Evolutionary conservation across 352 stramenopile species (phyloP).

Genomic region (Sclerospora graminicola): DNA sequence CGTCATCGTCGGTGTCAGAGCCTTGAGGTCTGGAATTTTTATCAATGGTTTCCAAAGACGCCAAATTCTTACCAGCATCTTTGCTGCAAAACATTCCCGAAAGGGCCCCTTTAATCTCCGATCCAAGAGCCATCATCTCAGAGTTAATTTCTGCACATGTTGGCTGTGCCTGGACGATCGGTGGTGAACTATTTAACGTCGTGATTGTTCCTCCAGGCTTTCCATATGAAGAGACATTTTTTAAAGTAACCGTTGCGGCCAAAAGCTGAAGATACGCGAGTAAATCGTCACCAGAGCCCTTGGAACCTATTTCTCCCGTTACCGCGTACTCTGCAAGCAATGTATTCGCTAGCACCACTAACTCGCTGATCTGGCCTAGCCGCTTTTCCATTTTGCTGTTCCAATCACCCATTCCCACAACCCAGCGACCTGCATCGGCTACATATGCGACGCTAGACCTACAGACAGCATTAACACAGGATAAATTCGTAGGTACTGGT

Average conservation of each 20-base stretch:
- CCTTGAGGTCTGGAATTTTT: slow-evolving; percentile 4
- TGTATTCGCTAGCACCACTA: slow-evolving; percentile 71
- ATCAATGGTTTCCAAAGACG: slow-evolving; percentile 1
- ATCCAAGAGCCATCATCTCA: slow-evolving; percentile 18
- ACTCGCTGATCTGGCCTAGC: slow-evolving; percentile 65
- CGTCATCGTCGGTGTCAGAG: slow-evolving; percentile 38
- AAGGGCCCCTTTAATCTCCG: slow-evolving; percentile 19
- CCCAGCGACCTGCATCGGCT: slow-evolving; percentile 66
- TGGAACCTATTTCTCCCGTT: slow-evolving; percentile 40
- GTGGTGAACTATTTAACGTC: slow-evolving; percentile 1
- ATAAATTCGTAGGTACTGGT: neutral
- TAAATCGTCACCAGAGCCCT: slow-evolving; percentile 48
- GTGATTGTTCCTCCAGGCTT: neutral
- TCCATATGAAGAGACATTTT: slow-evolving; percentile 23
- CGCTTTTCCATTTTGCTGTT: slow-evolving; percentile 85
- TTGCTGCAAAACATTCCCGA: slow-evolving; percentile 23
- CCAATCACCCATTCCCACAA: slow-evolving; percentile 77
- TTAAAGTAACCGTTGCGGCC: slow-evolving; percentile 49
- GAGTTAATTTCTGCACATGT: slow-evolving; percentile 18
- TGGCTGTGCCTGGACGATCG: slow-evolving; percentile 3
- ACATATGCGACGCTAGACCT: slow-evolving; percentile 66
- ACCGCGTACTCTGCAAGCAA: slow-evolving; percentile 65
- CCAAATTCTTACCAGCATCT: slow-evolving; percentile 3
- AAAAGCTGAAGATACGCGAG: slow-evolving; percentile 58
- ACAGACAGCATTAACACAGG: slow-evolving; percentile 2